These are phyloP conservation scores for Penicillium arizonense DNA, from an alignment of 495 filamentous ascomycete genomes.

Conservation along the genomic window DNA sequence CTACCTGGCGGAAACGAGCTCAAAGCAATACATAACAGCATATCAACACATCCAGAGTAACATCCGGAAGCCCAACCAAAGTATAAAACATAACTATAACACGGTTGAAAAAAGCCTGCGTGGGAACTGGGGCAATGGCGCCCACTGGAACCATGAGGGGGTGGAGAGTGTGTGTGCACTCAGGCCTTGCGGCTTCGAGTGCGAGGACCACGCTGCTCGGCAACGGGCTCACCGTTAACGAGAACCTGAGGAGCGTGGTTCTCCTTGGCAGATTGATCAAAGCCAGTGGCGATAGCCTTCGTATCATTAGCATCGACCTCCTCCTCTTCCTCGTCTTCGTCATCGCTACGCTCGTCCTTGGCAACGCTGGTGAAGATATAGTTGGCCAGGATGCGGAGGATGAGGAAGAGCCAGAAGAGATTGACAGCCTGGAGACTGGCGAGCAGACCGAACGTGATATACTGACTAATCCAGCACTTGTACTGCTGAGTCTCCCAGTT, in stretches of 20 bases:
- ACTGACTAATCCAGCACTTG: conserved; percentile 75
- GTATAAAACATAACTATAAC: conserved; percentile 8
- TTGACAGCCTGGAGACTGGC: conserved; percentile 77
- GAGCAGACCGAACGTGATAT: conserved; percentile 69
- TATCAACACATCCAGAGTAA: conserved; percentile 8
- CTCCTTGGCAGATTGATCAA: conserved; percentile 30
- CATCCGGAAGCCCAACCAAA: neutral
- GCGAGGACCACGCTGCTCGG: conserved; percentile 23
- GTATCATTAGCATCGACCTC: conserved; percentile 18
- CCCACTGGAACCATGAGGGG: too few relatives aligned
- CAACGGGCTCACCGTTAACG: conserved; percentile 38
- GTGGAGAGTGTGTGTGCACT: neutral
- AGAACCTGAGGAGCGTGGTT: conserved; percentile 37
- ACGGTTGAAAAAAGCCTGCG: neutral
- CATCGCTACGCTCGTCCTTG: conserved; percentile 60
- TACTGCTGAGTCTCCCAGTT: conserved; percentile 84
- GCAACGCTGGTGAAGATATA: conserved; percentile 50
- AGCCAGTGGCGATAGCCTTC: conserved; percentile 32
- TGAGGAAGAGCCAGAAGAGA: conserved; percentile 84
- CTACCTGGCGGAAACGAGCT: conserved; percentile 1
- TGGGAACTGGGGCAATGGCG: neutral
- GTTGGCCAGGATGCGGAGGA: conserved; percentile 67
- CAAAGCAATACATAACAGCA: conserved; percentile 7
- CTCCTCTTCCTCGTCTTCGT: conserved; percentile 54
- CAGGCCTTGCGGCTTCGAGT: conserved; percentile 26